These are phyloP conservation scores for Lathyrus tuberosus DNA, from an alignment of 306 rosid genomes.

Conservation along the genomic window DNA sequence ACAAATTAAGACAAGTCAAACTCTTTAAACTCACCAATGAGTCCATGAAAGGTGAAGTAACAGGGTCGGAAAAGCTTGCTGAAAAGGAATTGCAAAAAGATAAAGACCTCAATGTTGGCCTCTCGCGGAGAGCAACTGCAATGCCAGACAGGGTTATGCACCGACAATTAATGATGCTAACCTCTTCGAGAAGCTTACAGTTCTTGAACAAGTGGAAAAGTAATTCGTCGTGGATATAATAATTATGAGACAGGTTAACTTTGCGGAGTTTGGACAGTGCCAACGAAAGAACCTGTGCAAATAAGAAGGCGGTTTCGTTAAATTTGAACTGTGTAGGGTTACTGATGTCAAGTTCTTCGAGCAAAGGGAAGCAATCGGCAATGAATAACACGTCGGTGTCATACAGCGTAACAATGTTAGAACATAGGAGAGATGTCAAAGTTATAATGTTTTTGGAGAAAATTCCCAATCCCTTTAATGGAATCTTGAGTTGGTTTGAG, in stretches of 20 bases:
- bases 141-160: constrained; percentile 49
- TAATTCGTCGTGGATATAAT: constrained; percentile 41
- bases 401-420: constrained; percentile 25
- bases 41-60: constrained; percentile 9
- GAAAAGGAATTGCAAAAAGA: neutral
- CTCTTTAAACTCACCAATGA: constrained; percentile 40
- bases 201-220: constrained; percentile 43
- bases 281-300: constrained; percentile 35
- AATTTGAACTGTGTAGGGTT: constrained; percentile 23
- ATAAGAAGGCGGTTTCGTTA: neutral
- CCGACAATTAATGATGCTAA: constrained; percentile 35
- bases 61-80: too few species aligned
- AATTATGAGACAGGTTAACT: constrained; percentile 61
- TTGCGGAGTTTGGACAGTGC: constrained; percentile 51
- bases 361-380: constrained; percentile 47
- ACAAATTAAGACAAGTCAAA: constrained; percentile 50
- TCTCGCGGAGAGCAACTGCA: constrained; percentile 41
- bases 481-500: constrained; percentile 35
- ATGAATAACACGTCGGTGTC: constrained; percentile 42
- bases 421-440: constrained; percentile 32
- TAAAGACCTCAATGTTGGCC: constrained; percentile 50
- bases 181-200: constrained; percentile 47
- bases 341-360: constrained; percentile 65
- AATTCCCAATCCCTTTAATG: constrained; percentile 37
- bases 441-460: constrained; percentile 12